Conservation (phyloP, 1,284 basidiomycete species). For the Cutaneotrichosporon mucoides region DNA sequence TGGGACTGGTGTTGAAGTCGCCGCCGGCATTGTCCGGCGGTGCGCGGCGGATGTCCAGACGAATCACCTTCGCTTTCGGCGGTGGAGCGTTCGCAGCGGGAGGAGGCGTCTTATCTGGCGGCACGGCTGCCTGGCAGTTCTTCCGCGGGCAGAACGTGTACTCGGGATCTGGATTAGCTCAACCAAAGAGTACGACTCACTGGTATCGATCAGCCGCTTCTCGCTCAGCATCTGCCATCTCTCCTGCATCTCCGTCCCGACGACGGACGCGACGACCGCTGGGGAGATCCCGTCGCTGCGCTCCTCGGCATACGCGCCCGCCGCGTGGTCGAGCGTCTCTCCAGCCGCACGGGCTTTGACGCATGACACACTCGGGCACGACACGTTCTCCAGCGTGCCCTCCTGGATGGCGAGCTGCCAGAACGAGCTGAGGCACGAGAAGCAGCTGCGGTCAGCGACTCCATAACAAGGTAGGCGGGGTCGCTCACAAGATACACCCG, state of each 20-base stretch:
- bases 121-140: conserved; percentile 45
- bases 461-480: too few species aligned
- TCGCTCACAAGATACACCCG: conserved; percentile 35
- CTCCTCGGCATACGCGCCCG: conserved; percentile 30
- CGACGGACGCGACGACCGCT: conserved; percentile 51
- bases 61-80: not conserved
- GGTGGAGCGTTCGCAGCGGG: conserved; percentile 2
- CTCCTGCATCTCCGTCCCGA: conserved; percentile 31
- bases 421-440: conserved; percentile 39
- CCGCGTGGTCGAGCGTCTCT: conserved; percentile 15
- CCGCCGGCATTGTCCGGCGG: not conserved
- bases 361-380: conserved; percentile 43
- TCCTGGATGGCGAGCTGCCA: conserved; percentile 47
- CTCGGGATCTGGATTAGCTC: not conserved
- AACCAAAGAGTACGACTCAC: conserved; percentile 17
- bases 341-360: conserved; percentile 31
- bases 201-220: conserved; percentile 39
- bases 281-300: not conserved
- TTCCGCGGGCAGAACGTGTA: conserved; percentile 45
- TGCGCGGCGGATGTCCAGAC: conserved; percentile 18
- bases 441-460: conserved; percentile 19
- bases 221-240: conserved; percentile 39
- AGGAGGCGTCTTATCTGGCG: conserved; percentile 9
- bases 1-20: not conserved
- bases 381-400: conserved; percentile 42